Percentiles rank a stretch among this genome's conserved stretches.
Conservation (phyloP, 257 asterid genomes). For the Nicotiana knightiana region DNA sequence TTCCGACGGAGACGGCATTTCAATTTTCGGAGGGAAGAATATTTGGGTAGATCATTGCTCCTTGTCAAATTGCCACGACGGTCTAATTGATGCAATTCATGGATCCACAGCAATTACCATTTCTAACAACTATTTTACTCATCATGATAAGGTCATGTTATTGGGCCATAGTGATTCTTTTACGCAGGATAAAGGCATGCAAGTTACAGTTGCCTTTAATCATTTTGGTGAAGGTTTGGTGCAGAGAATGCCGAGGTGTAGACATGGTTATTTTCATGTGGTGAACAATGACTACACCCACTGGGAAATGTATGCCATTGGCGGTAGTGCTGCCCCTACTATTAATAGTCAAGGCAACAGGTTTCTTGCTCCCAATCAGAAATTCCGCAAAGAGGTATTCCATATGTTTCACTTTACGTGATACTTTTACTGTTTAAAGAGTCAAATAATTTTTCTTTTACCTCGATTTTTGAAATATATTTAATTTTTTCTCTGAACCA, state of each 20-base stretch:
- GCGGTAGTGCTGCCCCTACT: constrained; percentile 86
- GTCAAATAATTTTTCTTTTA: background rate
- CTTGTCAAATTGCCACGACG: constrained; percentile 62
- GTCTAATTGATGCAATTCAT: constrained; percentile 67
- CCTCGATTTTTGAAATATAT: background rate
- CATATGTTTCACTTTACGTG: background rate
- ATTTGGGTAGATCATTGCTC: constrained; percentile 83
- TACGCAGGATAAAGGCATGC: constrained; percentile 55
- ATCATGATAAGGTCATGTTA: constrained; percentile 82
- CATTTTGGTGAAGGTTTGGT: constrained; percentile 87
- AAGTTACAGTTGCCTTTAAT: constrained; percentile 71
- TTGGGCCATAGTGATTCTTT: constrained; percentile 63
- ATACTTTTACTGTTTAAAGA: background rate
- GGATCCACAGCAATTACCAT: constrained; percentile 74
- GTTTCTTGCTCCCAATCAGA: constrained; percentile 60
- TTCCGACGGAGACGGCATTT: constrained; percentile 70
- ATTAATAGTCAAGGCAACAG: constrained; percentile 81
- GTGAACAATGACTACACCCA: constrained; percentile 87
- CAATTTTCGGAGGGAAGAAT: constrained; percentile 43
- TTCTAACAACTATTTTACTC: constrained; percentile 68
- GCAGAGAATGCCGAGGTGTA: constrained; percentile 95
- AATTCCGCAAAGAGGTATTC: constrained; percentile 47
- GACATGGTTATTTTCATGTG: constrained; percentile 86
- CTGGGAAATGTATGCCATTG: constrained; percentile 91
- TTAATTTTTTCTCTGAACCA: too few species aligned